Base-by-base conservation (phyloP, 176 grass and related monocot species). In the Rhynchospora breviuscula region DNA sequence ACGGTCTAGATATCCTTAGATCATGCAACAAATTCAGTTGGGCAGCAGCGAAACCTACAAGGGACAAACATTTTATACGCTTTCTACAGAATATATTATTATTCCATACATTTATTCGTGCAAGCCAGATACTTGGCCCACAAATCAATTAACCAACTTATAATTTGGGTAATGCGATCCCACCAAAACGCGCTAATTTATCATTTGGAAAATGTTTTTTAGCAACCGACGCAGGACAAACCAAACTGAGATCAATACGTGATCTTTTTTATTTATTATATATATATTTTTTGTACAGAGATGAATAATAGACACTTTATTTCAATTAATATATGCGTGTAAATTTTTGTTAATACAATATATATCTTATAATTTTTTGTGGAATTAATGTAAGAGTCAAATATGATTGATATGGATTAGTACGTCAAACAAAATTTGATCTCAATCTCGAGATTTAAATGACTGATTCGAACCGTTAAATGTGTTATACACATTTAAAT, bases 161-260 rank as follows among this genome's bases (percentile, higher is more conserved):
- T 80, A 9, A 65, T 73, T 79, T 61, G 11, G 15, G 66, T 58
- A 63, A 64, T 40, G 57, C 80, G 61, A 69, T 48, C 54, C 73
- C 59, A 64, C 12, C 19, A 48, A 25, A 11, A 59, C 49, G 21
- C 25, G 52, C 60, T 63, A 61, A 25, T 51, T 61, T 78, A 48
- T 46, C 68, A 4, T 9, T 25, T 73, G 18, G 21, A 63, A 63
- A 23, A 63, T 63, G 8, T 9, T 63, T 40, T 63, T 11, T 25
- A 63, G 60, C 60, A 63, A 25, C 60, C 21, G 8, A 63, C 35
- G 35, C 2, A 0, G 22, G 21, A 63, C 21, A 25, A 40, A 10
- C 8, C 19, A 10, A 63, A 26, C 8, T 63, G 59, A 5, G 35
- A 40, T 40, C 4, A 40, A 40, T 40, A 4, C 1, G 35, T 2